Evolutionary conservation across 768 basidiomycete species (phyloP).

Genomic region (Tulasnella sp.): DNA sequence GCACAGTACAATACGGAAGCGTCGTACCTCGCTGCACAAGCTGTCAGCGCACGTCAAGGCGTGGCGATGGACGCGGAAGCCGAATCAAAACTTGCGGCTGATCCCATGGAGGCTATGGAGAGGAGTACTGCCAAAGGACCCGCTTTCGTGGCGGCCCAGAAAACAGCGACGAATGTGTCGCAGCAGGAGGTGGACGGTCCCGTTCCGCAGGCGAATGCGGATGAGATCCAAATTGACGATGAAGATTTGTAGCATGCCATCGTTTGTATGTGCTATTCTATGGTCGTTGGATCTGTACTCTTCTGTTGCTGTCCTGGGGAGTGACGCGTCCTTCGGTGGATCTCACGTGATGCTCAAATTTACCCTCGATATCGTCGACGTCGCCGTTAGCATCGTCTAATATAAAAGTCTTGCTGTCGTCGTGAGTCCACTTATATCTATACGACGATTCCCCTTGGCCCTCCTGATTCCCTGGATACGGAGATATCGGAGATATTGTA

Average conservation of each 20-base stretch:
- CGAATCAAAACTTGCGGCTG: conserved; percentile 32
- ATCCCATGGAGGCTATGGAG: conserved; percentile 84
- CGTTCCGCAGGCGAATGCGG: conserved; percentile 41
- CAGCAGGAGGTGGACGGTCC: conserved; percentile 30
- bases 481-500: too few species aligned
- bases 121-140: conserved; percentile 42
- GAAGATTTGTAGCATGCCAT: conserved; percentile 46
- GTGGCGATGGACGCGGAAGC: conserved; percentile 31
- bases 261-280: too few species aligned
- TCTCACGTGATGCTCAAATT: not conserved
- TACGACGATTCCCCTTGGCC: too few species aligned
- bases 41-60: conserved; percentile 55
- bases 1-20: conserved; percentile 98
- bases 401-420: too few species aligned
- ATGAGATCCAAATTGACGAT: conserved; percentile 85
- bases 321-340: not conserved
- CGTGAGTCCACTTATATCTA: too few species aligned
- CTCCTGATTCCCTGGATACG: too few species aligned
- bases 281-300: not conserved
- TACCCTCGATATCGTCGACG: not conserved
- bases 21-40: conserved; percentile 84
- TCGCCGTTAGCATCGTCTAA: too few species aligned
- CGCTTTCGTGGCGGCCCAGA: conserved; percentile 72
- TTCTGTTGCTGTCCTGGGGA: too few species aligned
- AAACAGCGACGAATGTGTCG: conserved; percentile 33